A percentile compares a stretch with the other conserved stretches of the same genome.
Conservation (phyloP, 768 basidiomycete species). For the Podaxis carcinomalis region DNA sequence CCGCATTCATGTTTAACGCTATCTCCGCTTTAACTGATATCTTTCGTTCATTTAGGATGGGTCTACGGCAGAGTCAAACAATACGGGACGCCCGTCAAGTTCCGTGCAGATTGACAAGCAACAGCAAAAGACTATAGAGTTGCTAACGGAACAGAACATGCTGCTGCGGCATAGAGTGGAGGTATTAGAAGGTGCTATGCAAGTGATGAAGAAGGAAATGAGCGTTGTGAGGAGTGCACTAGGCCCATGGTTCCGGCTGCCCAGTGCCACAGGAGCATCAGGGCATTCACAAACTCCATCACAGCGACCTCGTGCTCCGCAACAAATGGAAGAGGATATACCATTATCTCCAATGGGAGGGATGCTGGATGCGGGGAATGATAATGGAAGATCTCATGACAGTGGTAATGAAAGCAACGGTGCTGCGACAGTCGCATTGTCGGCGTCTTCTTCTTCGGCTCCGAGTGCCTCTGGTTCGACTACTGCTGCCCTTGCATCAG, state of each 20-base stretch:
- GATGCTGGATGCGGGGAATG: not conserved
- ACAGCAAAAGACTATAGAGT: conserved; percentile 7
- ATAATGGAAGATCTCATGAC: not conserved
- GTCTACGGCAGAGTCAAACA: not conserved
- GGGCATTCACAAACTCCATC: not conserved
- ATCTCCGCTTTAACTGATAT: not conserved
- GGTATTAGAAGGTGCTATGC: conserved; percentile 51
- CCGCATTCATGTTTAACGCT: not conserved
- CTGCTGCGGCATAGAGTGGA: conserved; percentile 55
- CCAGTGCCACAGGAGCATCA: not conserved
- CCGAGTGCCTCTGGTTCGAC: not conserved
- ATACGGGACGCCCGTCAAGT: not conserved
- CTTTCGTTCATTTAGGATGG: not conserved
- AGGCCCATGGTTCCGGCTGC: conserved; percentile 41
- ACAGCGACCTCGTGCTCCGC: not conserved
- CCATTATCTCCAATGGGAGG: not conserved
- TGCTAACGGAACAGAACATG: conserved; percentile 60
- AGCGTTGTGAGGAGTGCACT: conserved; percentile 49
- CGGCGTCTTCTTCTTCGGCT: not conserved
- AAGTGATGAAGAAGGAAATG: conserved; percentile 53
- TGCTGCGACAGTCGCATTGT: not conserved
- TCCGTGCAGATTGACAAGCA: not conserved
- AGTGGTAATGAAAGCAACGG: not conserved
- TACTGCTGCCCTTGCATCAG: not conserved
- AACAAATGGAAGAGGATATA: not conserved